These are phyloP conservation scores for Leishmania turanica DNA, from an alignment of 208 protist genomes.

Conservation along the genomic window DNA sequence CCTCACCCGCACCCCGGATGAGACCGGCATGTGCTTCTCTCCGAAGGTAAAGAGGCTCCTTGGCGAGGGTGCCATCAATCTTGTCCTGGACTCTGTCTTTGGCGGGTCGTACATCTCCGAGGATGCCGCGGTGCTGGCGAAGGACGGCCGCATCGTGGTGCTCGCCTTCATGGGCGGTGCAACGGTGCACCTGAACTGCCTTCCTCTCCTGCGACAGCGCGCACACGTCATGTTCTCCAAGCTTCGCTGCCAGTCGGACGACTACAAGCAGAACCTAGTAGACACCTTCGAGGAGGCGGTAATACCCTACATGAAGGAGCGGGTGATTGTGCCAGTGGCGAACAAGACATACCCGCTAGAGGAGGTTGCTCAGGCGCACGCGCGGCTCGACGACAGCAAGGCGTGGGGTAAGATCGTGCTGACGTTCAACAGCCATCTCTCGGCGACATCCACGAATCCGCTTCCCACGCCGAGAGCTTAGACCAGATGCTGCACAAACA, in stretches of 20 bases:
- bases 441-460: neutral
- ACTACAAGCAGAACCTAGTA: conserved; percentile 70
- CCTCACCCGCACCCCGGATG: conserved; percentile 66
- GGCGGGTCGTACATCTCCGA: conserved; percentile 76
- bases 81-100: conserved; percentile 83
- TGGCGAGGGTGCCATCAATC: conserved; percentile 54
- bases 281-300: conserved; percentile 58
- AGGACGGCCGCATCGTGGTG: conserved; percentile 74
- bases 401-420: conserved; percentile 76
- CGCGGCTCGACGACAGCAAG: conserved; percentile 54
- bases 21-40: conserved; percentile 65
- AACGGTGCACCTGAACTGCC: conserved; percentile 56
- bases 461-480: conserved; percentile 1
- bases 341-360: conserved; percentile 71
- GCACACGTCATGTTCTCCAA: conserved; percentile 75
- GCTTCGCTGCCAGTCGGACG: conserved; percentile 54
- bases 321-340: conserved; percentile 59
- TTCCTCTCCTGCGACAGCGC: conserved; percentile 67
- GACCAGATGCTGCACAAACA: neutral
- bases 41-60: conserved; percentile 60
- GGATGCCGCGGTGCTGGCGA: conserved; percentile 54
- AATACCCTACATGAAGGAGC: conserved; percentile 55
- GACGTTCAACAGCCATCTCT: conserved; percentile 32
- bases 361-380: conserved; percentile 69
- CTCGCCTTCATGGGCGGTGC: conserved; percentile 70